Evolutionary conservation across 75 land plant genomes (phyloP).

Genomic region (Selaginella moellendorffii): DNA sequence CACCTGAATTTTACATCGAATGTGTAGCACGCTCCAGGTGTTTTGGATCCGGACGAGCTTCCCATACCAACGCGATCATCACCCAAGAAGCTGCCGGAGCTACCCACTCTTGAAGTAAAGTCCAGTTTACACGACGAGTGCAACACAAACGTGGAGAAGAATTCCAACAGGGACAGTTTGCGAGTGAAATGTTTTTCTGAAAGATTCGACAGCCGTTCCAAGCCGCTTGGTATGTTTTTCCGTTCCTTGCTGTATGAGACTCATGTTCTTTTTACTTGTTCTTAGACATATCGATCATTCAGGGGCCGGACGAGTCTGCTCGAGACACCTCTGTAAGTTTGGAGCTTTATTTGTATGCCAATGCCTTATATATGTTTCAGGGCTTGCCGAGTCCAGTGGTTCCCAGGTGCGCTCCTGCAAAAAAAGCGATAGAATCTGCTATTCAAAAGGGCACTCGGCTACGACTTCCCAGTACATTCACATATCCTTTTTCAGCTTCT

Average conservation of each 20-base stretch:
- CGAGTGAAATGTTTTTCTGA: background rate
- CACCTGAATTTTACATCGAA: conserved; percentile 9
- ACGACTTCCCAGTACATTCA: conserved; percentile 17
- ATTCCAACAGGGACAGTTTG: background rate
- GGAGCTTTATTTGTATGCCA: no score
- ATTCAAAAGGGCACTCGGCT: conserved; percentile 14
- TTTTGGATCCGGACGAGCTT: conserved; percentile 67
- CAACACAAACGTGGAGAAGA: background rate
- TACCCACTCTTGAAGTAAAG: no score
- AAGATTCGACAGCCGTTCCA: background rate
- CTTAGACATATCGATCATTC: no score
- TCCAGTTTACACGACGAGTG: no score
- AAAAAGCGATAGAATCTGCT: conserved; percentile 18
- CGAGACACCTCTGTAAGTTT: no score
- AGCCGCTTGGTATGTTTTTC: background rate
- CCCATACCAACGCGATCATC: background rate
- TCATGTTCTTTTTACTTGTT: no score
- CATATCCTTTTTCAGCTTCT: conserved; percentile 24
- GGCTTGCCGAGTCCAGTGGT: no score
- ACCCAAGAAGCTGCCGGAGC: conserved; percentile 4
- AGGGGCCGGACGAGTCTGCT: no score
- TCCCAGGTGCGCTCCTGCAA: conserved; percentile 7
- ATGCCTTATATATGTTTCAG: no score
- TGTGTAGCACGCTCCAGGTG: conserved; percentile 28
- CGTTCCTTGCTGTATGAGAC: no score